These are phyloP conservation scores for Xylaria flabelliformis DNA, from an alignment of 495 filamentous ascomycete species.

Conservation along the genomic window DNA sequence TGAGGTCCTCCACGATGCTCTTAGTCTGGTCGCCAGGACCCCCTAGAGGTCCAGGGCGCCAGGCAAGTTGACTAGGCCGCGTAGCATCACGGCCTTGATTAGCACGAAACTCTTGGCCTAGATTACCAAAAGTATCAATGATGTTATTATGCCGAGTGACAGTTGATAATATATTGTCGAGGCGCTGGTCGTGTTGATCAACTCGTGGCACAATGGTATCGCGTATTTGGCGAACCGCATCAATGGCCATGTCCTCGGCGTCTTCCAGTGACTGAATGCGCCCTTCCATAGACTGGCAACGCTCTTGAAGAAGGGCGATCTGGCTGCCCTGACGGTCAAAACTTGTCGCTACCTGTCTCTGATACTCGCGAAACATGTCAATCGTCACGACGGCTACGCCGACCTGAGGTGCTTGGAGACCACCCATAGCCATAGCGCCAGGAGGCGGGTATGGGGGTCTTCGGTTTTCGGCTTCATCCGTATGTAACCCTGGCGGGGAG, in stretches of 20 bases:
- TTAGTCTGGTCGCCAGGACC: conserved; percentile 17
- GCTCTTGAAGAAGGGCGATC: conserved; percentile 18
- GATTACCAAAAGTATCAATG: conserved; percentile 1
- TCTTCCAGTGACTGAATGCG: conserved; percentile 26
- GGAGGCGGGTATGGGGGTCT: conserved; percentile 21
- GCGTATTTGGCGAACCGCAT: conserved; percentile 26
- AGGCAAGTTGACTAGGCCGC: conserved; percentile 12
- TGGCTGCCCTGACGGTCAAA: conserved; percentile 20
- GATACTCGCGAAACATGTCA: conserved; percentile 26
- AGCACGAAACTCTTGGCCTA: conserved; percentile 20
- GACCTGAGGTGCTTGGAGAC: conserved; percentile 27
- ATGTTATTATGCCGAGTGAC: conserved; percentile 3
- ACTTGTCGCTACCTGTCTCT: conserved; percentile 15
- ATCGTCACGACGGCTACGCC: conserved; percentile 24
- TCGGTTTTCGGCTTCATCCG: conserved; percentile 22
- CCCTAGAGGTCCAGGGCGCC: conserved; percentile 25
- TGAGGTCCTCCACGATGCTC: conserved; percentile 20
- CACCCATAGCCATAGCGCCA: conserved; percentile 22
- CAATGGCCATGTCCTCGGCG: conserved; percentile 29
- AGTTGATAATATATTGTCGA: not conserved
- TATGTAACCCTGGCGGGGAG: conserved; percentile 25
- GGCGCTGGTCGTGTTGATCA: conserved; percentile 6
- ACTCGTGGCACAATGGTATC: conserved; percentile 19
- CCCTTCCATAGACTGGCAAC: conserved; percentile 19
- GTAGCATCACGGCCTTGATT: conserved; percentile 19